phyloP scores from a whole-genome alignment of 768 basidiomycete genomes.

The Mycena alexandri region DNA sequence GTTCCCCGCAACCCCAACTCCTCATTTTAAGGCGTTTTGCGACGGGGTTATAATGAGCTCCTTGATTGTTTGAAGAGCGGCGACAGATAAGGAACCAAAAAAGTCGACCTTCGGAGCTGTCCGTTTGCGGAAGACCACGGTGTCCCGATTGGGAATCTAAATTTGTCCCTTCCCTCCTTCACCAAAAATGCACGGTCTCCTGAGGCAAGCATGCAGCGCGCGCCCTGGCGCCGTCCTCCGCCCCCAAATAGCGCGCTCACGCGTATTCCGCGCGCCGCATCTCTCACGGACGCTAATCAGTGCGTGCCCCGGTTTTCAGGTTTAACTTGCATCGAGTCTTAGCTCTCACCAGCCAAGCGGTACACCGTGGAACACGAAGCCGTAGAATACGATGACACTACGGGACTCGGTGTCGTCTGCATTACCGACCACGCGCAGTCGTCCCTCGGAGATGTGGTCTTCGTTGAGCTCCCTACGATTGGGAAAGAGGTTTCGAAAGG shows the following conservation, averaged over 20 bases:
- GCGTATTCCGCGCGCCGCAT: constrained; percentile 44
- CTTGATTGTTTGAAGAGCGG: not conserved
- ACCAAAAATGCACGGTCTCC: constrained; percentile 54
- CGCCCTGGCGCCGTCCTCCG: constrained; percentile 37
- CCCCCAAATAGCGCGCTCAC: constrained; percentile 39
- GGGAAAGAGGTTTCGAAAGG: constrained; percentile 77
- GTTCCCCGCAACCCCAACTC: constrained; percentile 35
- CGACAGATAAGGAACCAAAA: not conserved
- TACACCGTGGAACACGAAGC: constrained; percentile 93
- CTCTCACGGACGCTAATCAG: constrained; percentile 70
- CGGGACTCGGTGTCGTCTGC: constrained; percentile 82
- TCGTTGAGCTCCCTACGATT: constrained; percentile 86
- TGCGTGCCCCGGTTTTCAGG: constrained; percentile 52
- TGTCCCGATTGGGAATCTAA: constrained; percentile 15
- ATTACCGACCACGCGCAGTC: constrained; percentile 95
- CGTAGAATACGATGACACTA: constrained; percentile 80
- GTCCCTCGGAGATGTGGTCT: constrained; percentile 95
- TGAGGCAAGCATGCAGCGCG: constrained; percentile 48
- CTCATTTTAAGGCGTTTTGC: constrained; percentile 29
- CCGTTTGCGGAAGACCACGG: constrained; percentile 1
- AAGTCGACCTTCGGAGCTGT: not conserved
- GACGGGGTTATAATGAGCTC: constrained; percentile 31
- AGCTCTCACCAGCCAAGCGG: constrained; percentile 66
- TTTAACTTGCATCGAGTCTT: constrained; percentile 2
- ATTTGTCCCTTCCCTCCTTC: constrained; percentile 14